Evolutionary conservation across 1,284 basidiomycete genomes (phyloP).

Genomic region (Trametes hirsuta): DNA sequence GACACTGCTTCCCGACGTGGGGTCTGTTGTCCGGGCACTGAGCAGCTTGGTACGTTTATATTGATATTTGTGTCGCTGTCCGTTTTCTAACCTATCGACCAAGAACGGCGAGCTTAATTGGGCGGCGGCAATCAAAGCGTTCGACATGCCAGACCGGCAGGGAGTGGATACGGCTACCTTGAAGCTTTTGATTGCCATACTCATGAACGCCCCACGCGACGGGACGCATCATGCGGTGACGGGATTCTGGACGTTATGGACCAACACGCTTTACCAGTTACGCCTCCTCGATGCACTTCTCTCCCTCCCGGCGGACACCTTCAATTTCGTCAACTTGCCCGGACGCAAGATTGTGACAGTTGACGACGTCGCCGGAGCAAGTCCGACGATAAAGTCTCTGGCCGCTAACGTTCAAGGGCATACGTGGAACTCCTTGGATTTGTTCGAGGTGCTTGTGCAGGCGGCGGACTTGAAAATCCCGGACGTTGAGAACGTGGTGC

Average conservation of each 20-base stretch:
- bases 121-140: slow-evolving; percentile 77
- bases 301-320: slow-evolving; percentile 86
- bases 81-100: background rate
- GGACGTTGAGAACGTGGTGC: slow-evolving; percentile 75
- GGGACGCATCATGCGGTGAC: slow-evolving; percentile 74
- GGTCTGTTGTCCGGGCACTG: slow-evolving; percentile 72
- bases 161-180: slow-evolving; percentile 84
- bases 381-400: slow-evolving; percentile 85
- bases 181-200: slow-evolving; percentile 79
- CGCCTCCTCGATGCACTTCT: slow-evolving; percentile 88
- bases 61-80: background rate
- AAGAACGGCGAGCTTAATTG: slow-evolving; percentile 74
- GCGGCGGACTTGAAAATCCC: slow-evolving; percentile 71
- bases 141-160: slow-evolving; percentile 77
- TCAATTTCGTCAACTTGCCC: slow-evolving; percentile 88
- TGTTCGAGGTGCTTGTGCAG: slow-evolving; percentile 88
- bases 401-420: slow-evolving; percentile 87
- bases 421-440: slow-evolving; percentile 93
- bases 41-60: slow-evolving; percentile 62
- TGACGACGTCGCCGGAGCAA: slow-evolving; percentile 82
- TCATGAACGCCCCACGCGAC: slow-evolving; percentile 73
- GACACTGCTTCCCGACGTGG: slow-evolving; percentile 72
- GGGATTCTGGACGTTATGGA: slow-evolving; percentile 85
- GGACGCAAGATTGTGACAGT: slow-evolving; percentile 82
- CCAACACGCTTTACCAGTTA: slow-evolving; percentile 85